Conservation (phyloP, 371 early-diverging fungal species). For the Mucor indicus region DNA sequence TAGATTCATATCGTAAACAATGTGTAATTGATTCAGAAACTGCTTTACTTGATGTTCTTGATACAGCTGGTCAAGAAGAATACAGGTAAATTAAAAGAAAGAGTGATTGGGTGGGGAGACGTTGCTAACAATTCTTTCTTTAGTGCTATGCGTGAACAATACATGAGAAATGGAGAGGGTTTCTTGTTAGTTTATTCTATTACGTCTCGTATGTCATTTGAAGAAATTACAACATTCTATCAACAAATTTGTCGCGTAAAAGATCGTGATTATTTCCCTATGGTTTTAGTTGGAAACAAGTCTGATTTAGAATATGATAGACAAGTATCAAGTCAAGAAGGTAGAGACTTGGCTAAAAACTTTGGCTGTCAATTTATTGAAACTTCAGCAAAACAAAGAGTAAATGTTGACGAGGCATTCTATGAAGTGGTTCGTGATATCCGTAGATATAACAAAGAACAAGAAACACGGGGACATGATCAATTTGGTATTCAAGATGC, state of each 20-base stretch:
- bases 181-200: slow-evolving; percentile 61
- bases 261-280: slow-evolving; percentile 80
- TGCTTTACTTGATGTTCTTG: slow-evolving; percentile 86
- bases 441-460: slow-evolving; percentile 29
- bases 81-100: slow-evolving; percentile 51
- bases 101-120: not conserved
- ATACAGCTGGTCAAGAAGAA: slow-evolving; percentile 93
- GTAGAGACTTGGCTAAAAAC: slow-evolving; percentile 24
- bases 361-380: slow-evolving; percentile 61
- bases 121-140: not conserved
- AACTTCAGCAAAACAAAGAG: slow-evolving; percentile 85
- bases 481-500: slow-evolving; percentile 19
- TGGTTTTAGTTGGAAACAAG: slow-evolving; percentile 97
- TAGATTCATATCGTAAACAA: slow-evolving; percentile 92
- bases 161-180: slow-evolving; percentile 72
- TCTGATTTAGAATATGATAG: slow-evolving; percentile 84
- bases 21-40: slow-evolving; percentile 81
- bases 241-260: slow-evolving; percentile 82
- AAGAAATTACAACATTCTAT: slow-evolving; percentile 76
- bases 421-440: slow-evolving; percentile 82
- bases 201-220: slow-evolving; percentile 71
- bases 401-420: slow-evolving; percentile 92
- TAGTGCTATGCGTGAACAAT: slow-evolving; percentile 76
- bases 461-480: slow-evolving; percentile 23
- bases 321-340: slow-evolving; percentile 38